Evolutionary conservation across 2,329 filamentous ascomycete genomes (phyloP), one percentile per base, ranked within the genome.

Genomic region (Fusarium compactum): DNA sequence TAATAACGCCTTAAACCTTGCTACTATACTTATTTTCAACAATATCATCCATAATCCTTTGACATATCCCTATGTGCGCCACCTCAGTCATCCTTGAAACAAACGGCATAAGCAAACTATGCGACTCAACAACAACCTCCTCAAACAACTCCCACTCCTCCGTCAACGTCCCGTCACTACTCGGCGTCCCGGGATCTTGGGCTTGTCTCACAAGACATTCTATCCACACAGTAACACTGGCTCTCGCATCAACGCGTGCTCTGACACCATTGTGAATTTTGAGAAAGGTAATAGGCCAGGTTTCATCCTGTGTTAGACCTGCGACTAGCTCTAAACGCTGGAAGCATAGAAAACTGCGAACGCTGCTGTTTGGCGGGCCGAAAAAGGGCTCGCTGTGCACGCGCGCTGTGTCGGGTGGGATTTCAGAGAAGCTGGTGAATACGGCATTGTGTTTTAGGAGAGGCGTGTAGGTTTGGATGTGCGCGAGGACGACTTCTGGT

Each of bases 71-170:
- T 6, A 16, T 32, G 24, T 70, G 67, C 58, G 22, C 34, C 25
- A 25, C 14, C 3, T 68, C 64, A 9, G 54, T 27, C 30, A 47
- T 71, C 6, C 63, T 24, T 5, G 58, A 53, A 18, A 71, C 63
- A 60, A 70, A 70, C 2, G 67, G 67, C 67, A 70, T 70, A 12
- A 70, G 18, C 5, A 70, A 51, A 12, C 45, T 43, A 25, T 70
- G 70, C 9, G 63, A 34, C 38, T 70, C 67, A 5, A 70, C 58
- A 0, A 55, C 20, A 9, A 71, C 46, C 30, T 68, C 67, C 14
- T 71, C 67, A 34, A 64, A 64, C 16, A 70, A 24, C 5, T 70
- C 67, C 67, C 67, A 70, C 6, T 70, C 67, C 34, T 68, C 62
- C 3, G 29, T 30, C 20, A 71, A 9, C 5, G 67, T 70, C 6